Evolutionary conservation across 139 green algal species (phyloP).

Genomic region (Parachlorella kessleri): DNA sequence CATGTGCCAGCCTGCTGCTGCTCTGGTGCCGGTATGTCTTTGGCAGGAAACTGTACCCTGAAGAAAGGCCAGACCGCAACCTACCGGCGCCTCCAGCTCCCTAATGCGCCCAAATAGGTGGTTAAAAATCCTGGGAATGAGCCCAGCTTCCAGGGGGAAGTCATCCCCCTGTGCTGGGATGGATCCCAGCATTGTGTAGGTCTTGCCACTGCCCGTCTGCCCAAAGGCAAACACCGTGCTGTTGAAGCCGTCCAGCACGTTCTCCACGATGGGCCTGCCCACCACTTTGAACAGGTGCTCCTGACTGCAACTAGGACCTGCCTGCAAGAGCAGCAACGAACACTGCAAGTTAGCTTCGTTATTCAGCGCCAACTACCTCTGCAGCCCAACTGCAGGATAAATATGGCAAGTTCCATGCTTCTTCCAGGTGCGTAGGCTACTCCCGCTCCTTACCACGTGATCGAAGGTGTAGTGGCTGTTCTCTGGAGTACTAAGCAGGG

Average conservation of each 20-base stretch:
- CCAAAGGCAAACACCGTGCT: conserved; percentile 71
- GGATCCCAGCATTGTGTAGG: conserved; percentile 74
- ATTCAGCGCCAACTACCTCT: too few relatives aligned
- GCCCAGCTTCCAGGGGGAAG: conserved; percentile 39
- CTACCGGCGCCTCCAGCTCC: conserved; percentile 54
- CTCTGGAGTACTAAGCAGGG: conserved; percentile 18
- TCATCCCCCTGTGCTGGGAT: background rate
- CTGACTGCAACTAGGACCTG: conserved; percentile 46
- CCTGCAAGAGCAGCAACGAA: too few relatives aligned
- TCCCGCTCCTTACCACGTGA: too few relatives aligned
- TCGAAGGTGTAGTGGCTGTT: conserved; percentile 59
- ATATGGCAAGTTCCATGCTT: too few relatives aligned
- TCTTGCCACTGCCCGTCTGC: conserved; percentile 76
- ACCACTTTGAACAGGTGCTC: conserved; percentile 53
- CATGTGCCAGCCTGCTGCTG: too few relatives aligned
- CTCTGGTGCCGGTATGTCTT: too few relatives aligned
- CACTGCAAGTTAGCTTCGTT: too few relatives aligned
- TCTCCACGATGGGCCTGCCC: conserved; percentile 56
- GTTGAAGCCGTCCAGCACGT: conserved; percentile 76
- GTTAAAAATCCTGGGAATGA: conserved; percentile 85
- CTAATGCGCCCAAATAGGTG: conserved; percentile 76
- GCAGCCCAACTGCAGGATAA: too few relatives aligned
- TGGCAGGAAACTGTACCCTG: too few relatives aligned
- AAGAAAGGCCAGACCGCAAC: too few relatives aligned
- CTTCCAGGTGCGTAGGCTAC: too few relatives aligned